A percentile compares a stretch with the other conserved stretches of the same genome.
Evolutionary conservation across 495 filamentous ascomycete genomes (phyloP).

Genomic region (Tuber magnatum): DNA sequence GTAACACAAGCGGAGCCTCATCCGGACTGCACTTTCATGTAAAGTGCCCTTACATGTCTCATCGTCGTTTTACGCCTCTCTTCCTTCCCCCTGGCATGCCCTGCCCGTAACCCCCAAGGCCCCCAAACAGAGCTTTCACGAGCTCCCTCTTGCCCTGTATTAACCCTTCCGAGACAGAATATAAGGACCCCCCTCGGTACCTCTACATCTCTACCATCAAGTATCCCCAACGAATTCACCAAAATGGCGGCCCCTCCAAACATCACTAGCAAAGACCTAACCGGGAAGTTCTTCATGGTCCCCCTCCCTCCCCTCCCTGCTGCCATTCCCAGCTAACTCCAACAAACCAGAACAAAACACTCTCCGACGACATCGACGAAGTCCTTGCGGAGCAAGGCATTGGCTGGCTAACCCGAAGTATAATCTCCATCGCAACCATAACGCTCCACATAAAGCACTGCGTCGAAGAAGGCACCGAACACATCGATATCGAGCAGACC

Average conservation of each 20-base stretch:
- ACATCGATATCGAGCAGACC: slow-evolving; percentile 76
- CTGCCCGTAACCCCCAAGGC: background rate
- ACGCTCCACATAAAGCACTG: slow-evolving; percentile 64
- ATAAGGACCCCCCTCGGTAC: background rate
- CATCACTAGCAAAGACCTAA: slow-evolving; percentile 65
- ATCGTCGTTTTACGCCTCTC: background rate
- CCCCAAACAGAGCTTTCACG: background rate
- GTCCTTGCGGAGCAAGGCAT: slow-evolving; percentile 75
- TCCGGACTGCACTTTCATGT: background rate
- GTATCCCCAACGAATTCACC: background rate
- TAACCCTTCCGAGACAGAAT: background rate
- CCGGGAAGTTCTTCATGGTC: slow-evolving; percentile 75
- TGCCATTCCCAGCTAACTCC: slow-evolving; percentile 12
- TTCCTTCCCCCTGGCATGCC: background rate
- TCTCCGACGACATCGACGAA: slow-evolving; percentile 64
- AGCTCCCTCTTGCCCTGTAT: background rate
- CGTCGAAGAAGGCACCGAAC: slow-evolving; percentile 47
- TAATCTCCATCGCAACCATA: slow-evolving; percentile 62
- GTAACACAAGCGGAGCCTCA: background rate
- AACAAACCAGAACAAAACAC: slow-evolving; percentile 61
- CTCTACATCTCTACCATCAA: background rate
- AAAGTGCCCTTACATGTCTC: background rate
- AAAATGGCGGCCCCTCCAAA: slow-evolving; percentile 77
- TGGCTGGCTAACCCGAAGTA: slow-evolving; percentile 73
- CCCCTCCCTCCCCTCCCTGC: background rate